Evolutionary conservation across 805 yeast species (phyloP).

Genomic region (Metschnikowia anglica): DNA sequence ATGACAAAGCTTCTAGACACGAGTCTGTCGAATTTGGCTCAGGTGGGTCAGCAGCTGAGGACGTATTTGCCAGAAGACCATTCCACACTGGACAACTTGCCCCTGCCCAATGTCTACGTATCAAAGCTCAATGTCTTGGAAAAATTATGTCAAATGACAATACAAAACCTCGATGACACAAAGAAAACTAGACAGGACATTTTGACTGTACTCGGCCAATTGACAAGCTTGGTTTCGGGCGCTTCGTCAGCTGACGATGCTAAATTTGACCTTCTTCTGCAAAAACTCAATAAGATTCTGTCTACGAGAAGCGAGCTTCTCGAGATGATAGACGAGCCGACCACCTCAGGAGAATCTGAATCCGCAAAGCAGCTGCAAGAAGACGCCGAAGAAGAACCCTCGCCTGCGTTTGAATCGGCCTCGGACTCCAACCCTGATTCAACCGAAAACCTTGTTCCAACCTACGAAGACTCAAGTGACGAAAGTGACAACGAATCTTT

Average conservation of each 20-base stretch:
- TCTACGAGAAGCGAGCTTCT: constrained; percentile 34
- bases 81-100: constrained; percentile 35
- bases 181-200: constrained; percentile 29
- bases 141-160: constrained; percentile 35
- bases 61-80: constrained; percentile 38
- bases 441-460: constrained; percentile 14
- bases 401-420: constrained; percentile 27
- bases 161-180: constrained; percentile 32
- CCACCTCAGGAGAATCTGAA: background rate
- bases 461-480: constrained; percentile 19
- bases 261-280: constrained; percentile 31
- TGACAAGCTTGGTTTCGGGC: constrained; percentile 25
- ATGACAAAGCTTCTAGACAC: constrained; percentile 25
- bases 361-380: constrained; percentile 25
- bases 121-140: constrained; percentile 41
- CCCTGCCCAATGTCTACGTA: constrained; percentile 34
- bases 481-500: constrained; percentile 20
- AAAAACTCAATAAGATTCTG: constrained; percentile 28
- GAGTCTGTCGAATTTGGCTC: constrained; percentile 32
- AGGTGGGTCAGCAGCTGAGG: constrained; percentile 39
- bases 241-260: constrained; percentile 34
- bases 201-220: constrained; percentile 26
- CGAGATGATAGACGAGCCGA: constrained; percentile 25
- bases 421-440: background rate
- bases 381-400: constrained; percentile 28